Evolutionary conservation across 1,284 basidiomycete genomes (phyloP), one percentile per base, ranked within the genome.

Genomic region (Schizopora paradoxa): DNA sequence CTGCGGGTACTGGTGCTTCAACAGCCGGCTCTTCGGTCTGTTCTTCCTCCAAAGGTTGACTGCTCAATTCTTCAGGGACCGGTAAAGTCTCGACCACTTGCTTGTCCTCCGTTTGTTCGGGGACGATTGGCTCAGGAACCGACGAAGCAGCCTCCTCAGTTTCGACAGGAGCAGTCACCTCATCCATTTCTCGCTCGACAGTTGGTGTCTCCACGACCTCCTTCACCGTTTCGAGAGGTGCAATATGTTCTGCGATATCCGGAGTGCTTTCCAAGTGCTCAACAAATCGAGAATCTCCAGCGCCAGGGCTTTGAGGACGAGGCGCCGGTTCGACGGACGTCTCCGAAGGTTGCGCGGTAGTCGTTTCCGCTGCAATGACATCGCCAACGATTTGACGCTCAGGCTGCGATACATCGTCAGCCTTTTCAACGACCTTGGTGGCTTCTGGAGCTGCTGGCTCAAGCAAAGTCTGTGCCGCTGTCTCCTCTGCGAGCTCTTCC

Each of bases 281-380:
- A 19, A 48, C 47, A 28, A 48, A 48, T 34, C 47, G 41, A 23
- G 47, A 48, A 8, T 43, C 41, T 16, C 42, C 47, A 33, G 47
- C 47, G 32, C 41, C 47, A 19, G 35, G 41, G 29, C n/a, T n/a
- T n/a, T 10, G 28, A 31, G 28, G 28, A 31, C 10, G 10, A 14
- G 28, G 8, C 8, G 28, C 28, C 14, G 28, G 28, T 14, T 8
- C 28, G 14, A 10, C 28, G 28, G n/a, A n/a, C n/a, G n/a, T n/a
- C n/a, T n/a, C n/a, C n/a, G n/a, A n/a, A n/a, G n/a, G n/a, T n/a
- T n/a, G n/a, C n/a, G n/a, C n/a, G n/a, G n/a, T n/a, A n/a, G n/a
- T n/a, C n/a, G n/a, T n/a, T n/a, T n/a, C n/a, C n/a, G n/a, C n/a
- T n/a, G n/a, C n/a, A n/a, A n/a, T n/a, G n/a, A n/a, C n/a, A n/a